Base-by-base conservation (phyloP, 179 eudicot species). In the Gypsophila paniculata region DNA sequence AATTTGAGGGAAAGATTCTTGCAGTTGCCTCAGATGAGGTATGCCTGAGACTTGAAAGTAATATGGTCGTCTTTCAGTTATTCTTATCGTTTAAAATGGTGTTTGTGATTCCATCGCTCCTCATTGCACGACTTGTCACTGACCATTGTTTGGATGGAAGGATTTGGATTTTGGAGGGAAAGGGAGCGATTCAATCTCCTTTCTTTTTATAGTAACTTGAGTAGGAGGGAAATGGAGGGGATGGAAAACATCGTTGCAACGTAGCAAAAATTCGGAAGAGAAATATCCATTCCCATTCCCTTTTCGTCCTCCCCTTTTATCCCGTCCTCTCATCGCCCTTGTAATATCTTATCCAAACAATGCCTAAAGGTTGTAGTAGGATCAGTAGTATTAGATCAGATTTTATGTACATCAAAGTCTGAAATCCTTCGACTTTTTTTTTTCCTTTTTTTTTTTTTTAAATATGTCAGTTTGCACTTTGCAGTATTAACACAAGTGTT, bases 1-100 rank as follows among this genome's bases (percentile, higher is more conserved):
- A 8, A 46, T 69, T 61, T 53, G 78, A 75, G 78, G 78, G 25
- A 29, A 75, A 51, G 51, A 64, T 75, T 69, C 38, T 11, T 69
- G 58, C 74, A 36, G 26, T 21, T 38, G 69, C 78, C 4, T 14
- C 38, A n/a, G 19, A 69, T 34, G 54, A 69, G 78, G 78, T 75
- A 52, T 61, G 26, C n/a, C 36, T 19, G 15, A 57, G 8, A 9
- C 26, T 23, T 8, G n/a, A 46, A 32, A 0, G 14, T 7, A n/a
- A 8, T 9, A 21, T 65, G 44, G 21, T 73, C 39, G 38, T 25
- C 8, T 26, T 65, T 36, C 53, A 44, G 11, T 23, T 44, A 46
- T 39, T 65, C 54, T 39, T 13, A 17, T 65, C 39, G 38, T 23
- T 57, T 22, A 63, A 63, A 52, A 26, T 72, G 46, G 19, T 32